Base-by-base conservation (phyloP, 192 early-diverging fungal species). In the Umbelopsis ramanniana region DNA sequence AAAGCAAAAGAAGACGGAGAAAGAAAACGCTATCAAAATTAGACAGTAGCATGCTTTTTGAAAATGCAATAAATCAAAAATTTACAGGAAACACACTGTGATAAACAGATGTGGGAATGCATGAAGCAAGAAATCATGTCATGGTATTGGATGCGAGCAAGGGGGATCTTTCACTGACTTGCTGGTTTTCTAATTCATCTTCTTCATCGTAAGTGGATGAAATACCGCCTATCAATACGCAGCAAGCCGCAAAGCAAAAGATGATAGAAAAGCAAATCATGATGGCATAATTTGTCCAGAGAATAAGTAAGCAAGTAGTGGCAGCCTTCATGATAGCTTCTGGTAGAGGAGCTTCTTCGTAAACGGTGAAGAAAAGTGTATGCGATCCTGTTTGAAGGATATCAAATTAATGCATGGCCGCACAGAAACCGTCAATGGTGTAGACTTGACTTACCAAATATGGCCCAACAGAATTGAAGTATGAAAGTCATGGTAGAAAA, bases 211-310 rank as follows among this genome's bases (percentile, higher is more conserved):
- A 68, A 2, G 24, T 14, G 4, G 24, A 37, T 4, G 67, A 45
- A 46, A 48, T 68, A 10, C 45, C 46, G 12, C 71, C 71, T 12
- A 72, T 17, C 37, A 72, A 22, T 15, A 72, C 19, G 24, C 57
- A 72, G 12, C 57, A 46, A 0, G 71, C 57, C 9, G 71, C 71
- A 66, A 57, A 66, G 5, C 57, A 60, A 15, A 72, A 52, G 22
- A 72, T 15, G 22, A 72, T 45, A 38, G 71, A 63, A 50, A 72
- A 72, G 6, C 21, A 46, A 5, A 72, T 24, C 71, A 72, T 43
- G 14, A 72, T 72, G 7, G 40, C 47, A 37, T 72, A 72, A 26
- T 72, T 72, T 29, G 60, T 21, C 71, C 71, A 72, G 43, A 72
- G 48, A 21, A 72, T 72, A 17, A 57, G 46, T 26, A 72, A 43